These are phyloP conservation scores for Phoma sp. DNA, from an alignment of 2,329 filamentous ascomycete species.

Conservation along the genomic window DNA sequence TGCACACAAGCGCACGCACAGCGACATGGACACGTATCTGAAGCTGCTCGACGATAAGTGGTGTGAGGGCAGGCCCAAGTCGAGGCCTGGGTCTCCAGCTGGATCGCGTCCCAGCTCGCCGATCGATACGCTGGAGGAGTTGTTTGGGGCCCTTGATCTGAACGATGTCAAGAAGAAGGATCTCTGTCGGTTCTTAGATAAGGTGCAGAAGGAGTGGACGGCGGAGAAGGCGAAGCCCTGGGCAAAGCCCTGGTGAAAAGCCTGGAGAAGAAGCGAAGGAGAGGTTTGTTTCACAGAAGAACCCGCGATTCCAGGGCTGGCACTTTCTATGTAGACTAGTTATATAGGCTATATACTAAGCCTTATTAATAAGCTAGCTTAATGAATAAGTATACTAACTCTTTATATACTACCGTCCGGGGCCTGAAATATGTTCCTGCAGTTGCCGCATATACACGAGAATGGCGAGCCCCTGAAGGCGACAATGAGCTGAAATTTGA, in stretches of 20 bases:
- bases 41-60: slow-evolving; percentile 2
- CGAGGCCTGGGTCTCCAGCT: background rate
- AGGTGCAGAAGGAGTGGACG: background rate
- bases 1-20: slow-evolving; percentile 1
- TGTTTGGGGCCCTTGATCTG: background rate
- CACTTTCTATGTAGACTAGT: background rate
- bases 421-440: too few relatives aligned
- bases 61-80: slow-evolving; percentile 2
- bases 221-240: background rate
- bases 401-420: too few relatives aligned
- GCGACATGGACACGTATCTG: slow-evolving; percentile 4
- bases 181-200: background rate
- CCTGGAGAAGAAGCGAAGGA: background rate
- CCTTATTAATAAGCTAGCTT: too few relatives aligned
- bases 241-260: background rate
- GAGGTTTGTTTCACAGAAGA: background rate
- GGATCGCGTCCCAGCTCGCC: background rate
- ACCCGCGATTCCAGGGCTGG: background rate
- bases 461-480: too few relatives aligned
- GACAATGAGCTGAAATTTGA: too few relatives aligned
- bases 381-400: too few relatives aligned
- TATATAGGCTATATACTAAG: too few relatives aligned
- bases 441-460: too few relatives aligned
- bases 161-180: background rate
- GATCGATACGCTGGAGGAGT: background rate